Percentiles rank a stretch among this genome's conserved stretches.
phyloP scores from a whole-genome alignment of 2,329 filamentous ascomycete genomes.

The Aspergillus sergii region DNA sequence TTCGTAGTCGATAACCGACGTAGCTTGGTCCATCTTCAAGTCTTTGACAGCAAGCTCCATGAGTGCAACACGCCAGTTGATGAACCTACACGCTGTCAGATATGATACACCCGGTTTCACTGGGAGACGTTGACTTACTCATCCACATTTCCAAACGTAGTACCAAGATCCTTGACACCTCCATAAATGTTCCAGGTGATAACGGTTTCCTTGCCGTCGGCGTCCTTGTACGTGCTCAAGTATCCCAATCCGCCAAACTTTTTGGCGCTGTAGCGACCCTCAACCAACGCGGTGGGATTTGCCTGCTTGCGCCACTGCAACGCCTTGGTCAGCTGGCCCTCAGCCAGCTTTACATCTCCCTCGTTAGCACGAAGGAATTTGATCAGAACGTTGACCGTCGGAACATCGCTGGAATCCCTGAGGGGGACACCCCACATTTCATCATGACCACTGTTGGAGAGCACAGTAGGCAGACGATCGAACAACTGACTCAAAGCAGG shows the following conservation, averaged over 20 bases:
- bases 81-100: slow-evolving; percentile 62
- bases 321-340: slow-evolving; percentile 76
- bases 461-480: slow-evolving; percentile 59
- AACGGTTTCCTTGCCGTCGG: slow-evolving; percentile 58
- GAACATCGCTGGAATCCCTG: slow-evolving; percentile 58
- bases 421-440: slow-evolving; percentile 90
- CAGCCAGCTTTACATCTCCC: slow-evolving; percentile 71
- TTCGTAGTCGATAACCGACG: slow-evolving; percentile 64
- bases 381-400: slow-evolving; percentile 81
- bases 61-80: slow-evolving; percentile 84
- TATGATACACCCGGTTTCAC: slow-evolving; percentile 1
- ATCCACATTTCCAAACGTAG: slow-evolving; percentile 78
- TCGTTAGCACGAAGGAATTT: slow-evolving; percentile 93
- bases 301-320: slow-evolving; percentile 80
- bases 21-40: slow-evolving; percentile 70
- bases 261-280: slow-evolving; percentile 62
- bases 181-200: slow-evolving; percentile 96
- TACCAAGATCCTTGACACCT: slow-evolving; percentile 75
- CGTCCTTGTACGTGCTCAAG: slow-evolving; percentile 68
- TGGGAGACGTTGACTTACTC: slow-evolving; percentile 60
- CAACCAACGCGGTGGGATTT: slow-evolving; percentile 68
- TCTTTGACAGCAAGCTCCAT: slow-evolving; percentile 85
- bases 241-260: slow-evolving; percentile 82
- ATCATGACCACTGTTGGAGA: slow-evolving; percentile 60
- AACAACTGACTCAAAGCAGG: slow-evolving; percentile 59